phyloP scores from a whole-genome alignment of 2,329 filamentous ascomycete genomes.

The Talaromyces sp. region DNA sequence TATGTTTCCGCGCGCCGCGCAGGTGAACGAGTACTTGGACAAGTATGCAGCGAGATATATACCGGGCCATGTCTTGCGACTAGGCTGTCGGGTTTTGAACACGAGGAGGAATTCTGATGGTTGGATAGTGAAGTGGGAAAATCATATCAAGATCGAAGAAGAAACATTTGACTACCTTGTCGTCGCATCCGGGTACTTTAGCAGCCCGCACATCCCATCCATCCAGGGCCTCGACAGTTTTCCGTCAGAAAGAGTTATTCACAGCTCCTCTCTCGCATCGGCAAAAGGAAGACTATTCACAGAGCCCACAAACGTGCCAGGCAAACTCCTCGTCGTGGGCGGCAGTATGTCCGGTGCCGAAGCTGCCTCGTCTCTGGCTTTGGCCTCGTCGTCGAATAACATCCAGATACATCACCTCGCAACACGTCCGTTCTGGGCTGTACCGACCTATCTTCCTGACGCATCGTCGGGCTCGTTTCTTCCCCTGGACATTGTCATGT shows the following conservation, averaged over 20 bases:
- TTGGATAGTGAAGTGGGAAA: slow-evolving; percentile 37
- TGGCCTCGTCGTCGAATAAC: slow-evolving; percentile 58
- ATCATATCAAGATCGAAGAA: neutral
- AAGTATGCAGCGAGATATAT: slow-evolving; percentile 60
- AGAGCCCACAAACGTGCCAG: slow-evolving; percentile 26
- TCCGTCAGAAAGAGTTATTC: slow-evolving; percentile 50
- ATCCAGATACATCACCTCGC: slow-evolving; percentile 61
- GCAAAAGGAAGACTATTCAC: neutral
- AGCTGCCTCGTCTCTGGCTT: slow-evolving; percentile 66
- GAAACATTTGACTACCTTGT: slow-evolving; percentile 57
- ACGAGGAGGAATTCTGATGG: slow-evolving; percentile 18
- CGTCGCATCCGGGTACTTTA: slow-evolving; percentile 73
- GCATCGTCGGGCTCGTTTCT: slow-evolving; percentile 55
- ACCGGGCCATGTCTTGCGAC: slow-evolving; percentile 40
- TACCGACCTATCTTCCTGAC: slow-evolving; percentile 52
- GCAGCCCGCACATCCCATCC: slow-evolving; percentile 53
- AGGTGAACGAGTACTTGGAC: slow-evolving; percentile 69
- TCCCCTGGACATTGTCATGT: slow-evolving; percentile 68
- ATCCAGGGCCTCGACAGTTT: slow-evolving; percentile 29
- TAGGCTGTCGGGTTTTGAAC: slow-evolving; percentile 42
- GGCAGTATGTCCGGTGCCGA: slow-evolving; percentile 82
- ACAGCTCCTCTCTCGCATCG: slow-evolving; percentile 61
- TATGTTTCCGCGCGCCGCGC: slow-evolving; percentile 70
- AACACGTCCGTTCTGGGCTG: slow-evolving; percentile 66
- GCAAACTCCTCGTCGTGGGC: slow-evolving; percentile 69